A percentile compares a stretch with the other conserved stretches of the same genome.
phyloP scores from a whole-genome alignment of 305 asterid genomes.

The Nicotiana rustica region DNA sequence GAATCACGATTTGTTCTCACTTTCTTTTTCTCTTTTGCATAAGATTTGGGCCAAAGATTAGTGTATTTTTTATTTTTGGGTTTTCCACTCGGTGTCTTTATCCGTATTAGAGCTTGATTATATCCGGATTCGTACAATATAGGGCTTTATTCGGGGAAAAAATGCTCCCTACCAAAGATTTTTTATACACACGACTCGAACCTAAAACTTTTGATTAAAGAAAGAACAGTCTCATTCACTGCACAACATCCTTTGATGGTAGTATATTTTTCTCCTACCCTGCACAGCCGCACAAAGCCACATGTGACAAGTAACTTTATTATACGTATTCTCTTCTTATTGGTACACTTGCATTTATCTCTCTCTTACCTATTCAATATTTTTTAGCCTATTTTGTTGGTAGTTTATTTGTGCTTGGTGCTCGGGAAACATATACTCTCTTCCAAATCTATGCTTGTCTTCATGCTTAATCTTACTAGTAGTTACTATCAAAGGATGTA shows the following conservation, averaged over 20 bases:
- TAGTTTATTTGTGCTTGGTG: conserved; percentile 8
- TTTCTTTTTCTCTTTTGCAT: background rate
- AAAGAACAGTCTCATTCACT: no score
- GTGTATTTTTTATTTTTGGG: no score
- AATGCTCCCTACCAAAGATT: no score
- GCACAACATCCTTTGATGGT: no score
- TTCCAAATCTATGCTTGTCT: conserved; percentile 23
- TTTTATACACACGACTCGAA: no score
- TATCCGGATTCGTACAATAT: no score
- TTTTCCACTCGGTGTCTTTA: no score
- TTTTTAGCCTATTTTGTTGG: background rate
- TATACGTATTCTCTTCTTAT: background rate
- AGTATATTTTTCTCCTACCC: background rate
- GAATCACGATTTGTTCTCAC: conserved; percentile 32
- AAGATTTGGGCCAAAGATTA: background rate
- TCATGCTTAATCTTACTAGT: background rate
- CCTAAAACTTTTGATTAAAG: no score
- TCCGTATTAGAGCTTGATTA: no score
- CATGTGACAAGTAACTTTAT: background rate
- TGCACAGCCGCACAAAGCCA: conserved; percentile 33
- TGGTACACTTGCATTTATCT: background rate
- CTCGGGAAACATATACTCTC: conserved; percentile 22
- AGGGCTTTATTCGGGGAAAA: no score
- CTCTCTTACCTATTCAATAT: background rate
- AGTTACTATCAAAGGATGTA: background rate